Percentiles rank a stretch among this genome's conserved stretches.
These are phyloP conservation scores for Cutaneotrichosporon mucoides DNA, from an alignment of 1,284 basidiomycete genomes.

Conservation along the genomic window DNA sequence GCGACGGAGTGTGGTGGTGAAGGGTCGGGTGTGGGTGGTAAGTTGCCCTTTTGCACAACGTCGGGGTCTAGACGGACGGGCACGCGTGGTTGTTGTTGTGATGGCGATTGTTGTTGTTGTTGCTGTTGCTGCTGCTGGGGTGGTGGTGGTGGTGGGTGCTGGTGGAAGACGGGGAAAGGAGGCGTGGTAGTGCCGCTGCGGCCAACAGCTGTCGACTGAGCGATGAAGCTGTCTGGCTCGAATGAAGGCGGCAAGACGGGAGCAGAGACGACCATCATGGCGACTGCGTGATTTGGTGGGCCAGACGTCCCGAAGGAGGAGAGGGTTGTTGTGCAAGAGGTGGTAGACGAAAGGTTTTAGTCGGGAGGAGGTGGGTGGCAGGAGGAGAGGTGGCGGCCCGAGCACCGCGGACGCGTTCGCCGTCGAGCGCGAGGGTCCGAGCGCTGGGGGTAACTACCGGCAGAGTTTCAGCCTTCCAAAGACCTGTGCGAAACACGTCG, in stretches of 20 bases:
- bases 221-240: conserved; percentile 8
- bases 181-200: conserved; percentile 3
- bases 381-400: neutral
- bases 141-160: conserved; percentile 2
- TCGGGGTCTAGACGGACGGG: conserved; percentile 6
- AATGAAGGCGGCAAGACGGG: conserved; percentile 18
- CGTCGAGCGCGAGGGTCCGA: neutral
- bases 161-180: conserved; percentile 6
- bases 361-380: neutral
- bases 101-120: neutral
- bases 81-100: neutral
- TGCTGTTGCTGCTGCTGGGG: neutral
- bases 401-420: neutral
- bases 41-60: conserved; percentile 18
- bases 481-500: neutral
- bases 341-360: neutral
- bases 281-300: neutral
- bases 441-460: neutral
- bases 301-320: neutral
- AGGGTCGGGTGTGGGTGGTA: conserved; percentile 35
- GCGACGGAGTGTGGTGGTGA: conserved; percentile 22
- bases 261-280: conserved; percentile 21
- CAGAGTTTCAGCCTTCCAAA: conserved; percentile 2
- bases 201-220: neutral
- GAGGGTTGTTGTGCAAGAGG: neutral